Percentiles rank a stretch among this genome's conserved stretches.
phyloP scores from a whole-genome alignment of 1,139 yeast genomes.

The Geotrichum fermentans region DNA sequence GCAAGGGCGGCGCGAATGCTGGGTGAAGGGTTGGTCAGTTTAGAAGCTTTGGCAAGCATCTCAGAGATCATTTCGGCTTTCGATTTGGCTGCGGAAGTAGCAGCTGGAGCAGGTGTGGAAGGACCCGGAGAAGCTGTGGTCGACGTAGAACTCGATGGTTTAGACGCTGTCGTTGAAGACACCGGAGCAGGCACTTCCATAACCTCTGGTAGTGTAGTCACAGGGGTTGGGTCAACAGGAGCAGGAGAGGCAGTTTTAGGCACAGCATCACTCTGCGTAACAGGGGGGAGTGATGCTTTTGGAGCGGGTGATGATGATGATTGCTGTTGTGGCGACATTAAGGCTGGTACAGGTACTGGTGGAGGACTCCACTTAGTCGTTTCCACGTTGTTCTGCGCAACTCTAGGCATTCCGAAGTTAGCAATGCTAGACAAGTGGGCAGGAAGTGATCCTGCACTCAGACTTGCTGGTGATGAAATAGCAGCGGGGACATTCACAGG shows the following conservation, averaged over 20 bases:
- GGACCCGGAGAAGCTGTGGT: background rate
- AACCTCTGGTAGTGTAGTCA: background rate
- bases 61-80: conserved; percentile 36
- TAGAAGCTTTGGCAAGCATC: conserved; percentile 37
- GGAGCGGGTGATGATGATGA: background rate
- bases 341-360: background rate
- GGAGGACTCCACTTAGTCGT: background rate
- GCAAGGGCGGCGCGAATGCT: conserved; percentile 36
- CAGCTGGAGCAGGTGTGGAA: background rate
- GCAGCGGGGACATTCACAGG: conserved; percentile 18
- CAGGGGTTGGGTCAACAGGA: background rate
- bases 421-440: conserved; percentile 10
- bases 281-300: background rate
- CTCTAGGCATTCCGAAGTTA: background rate
- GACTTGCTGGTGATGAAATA: conserved; percentile 13
- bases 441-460: conserved; percentile 11
- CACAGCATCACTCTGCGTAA: background rate
- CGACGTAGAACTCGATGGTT: too few relatives aligned
- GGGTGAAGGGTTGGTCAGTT: conserved; percentile 37
- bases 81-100: conserved; percentile 11
- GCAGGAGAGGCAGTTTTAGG: background rate
- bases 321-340: background rate
- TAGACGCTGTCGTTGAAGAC: background rate
- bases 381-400: too few relatives aligned
- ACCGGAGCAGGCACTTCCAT: background rate